Conservation (phyloP, 2,329 filamentous ascomycete genomes). For the Cephalotrichum gorgonifer region DNA sequence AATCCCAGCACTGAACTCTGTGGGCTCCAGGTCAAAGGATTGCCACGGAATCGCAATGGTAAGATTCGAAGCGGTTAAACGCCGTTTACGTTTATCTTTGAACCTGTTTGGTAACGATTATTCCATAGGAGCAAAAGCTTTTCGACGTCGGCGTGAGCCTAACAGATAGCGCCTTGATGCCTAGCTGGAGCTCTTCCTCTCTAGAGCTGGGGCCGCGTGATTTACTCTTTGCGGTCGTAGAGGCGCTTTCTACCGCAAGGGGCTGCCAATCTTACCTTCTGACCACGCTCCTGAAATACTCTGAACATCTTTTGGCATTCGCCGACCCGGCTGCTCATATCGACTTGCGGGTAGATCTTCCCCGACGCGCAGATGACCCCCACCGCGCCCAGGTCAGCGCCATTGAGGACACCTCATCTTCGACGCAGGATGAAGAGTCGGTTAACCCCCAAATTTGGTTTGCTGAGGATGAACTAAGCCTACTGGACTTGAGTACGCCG, state of each 20-base stretch:
- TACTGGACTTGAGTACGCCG: no score
- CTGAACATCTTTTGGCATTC: constrained; percentile 3
- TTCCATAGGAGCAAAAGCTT: constrained; percentile 18
- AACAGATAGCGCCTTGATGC: constrained; percentile 16
- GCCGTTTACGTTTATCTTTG: not conserved
- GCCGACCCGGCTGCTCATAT: not conserved
- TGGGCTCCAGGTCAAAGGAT: constrained; percentile 17
- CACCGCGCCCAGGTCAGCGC: no score
- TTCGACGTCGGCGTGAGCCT: constrained; percentile 20
- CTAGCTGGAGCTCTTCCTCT: constrained; percentile 10
- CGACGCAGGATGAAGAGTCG: no score
- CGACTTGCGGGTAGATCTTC: no score
- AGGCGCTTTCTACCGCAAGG: constrained; percentile 14
- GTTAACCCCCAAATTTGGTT: no score
- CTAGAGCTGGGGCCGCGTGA: constrained; percentile 18
- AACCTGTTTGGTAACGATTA: not conserved
- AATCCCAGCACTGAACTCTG: constrained; percentile 14
- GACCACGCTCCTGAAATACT: constrained; percentile 16
- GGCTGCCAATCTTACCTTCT: constrained; percentile 17
- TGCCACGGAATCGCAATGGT: constrained; percentile 22
- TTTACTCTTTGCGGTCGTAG: constrained; percentile 16
- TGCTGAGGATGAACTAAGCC: no score
- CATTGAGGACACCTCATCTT: no score
- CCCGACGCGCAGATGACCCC: no score
- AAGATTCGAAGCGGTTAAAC: constrained; percentile 5